phyloP scores from a whole-genome alignment of 1,284 basidiomycete species.

The Chiua sp. region DNA sequence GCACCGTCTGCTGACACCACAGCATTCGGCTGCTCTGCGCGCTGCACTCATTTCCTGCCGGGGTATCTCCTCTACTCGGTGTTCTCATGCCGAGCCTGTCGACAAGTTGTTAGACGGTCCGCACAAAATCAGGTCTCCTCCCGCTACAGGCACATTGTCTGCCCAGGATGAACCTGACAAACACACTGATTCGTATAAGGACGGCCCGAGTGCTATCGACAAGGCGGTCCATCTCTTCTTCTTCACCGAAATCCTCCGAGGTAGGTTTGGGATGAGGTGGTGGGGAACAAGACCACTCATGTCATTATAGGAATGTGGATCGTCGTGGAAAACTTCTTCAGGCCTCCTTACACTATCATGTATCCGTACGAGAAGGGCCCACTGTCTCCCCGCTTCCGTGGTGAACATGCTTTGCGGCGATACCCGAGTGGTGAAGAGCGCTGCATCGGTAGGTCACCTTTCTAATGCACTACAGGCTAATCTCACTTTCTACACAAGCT shows the following conservation, averaged over 20 bases:
- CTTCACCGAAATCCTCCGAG: slow-evolving; percentile 97
- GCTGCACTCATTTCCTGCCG: slow-evolving; percentile 52
- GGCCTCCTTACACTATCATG: slow-evolving; percentile 98
- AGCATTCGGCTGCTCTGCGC: slow-evolving; percentile 35
- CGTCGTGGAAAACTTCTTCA: slow-evolving; percentile 98
- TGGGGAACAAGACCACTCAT: slow-evolving; percentile 3
- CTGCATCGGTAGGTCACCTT: slow-evolving; percentile 86
- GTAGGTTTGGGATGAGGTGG: slow-evolving; percentile 49
- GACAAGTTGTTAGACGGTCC: slow-evolving; percentile 29
- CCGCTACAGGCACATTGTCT: slow-evolving; percentile 45
- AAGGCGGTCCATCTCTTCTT: slow-evolving; percentile 98
- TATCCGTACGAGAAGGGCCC: slow-evolving; percentile 99
- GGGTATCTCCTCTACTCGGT: slow-evolving; percentile 29
- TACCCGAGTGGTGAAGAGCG: slow-evolving; percentile 99
- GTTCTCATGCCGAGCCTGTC: slow-evolving; percentile 26
- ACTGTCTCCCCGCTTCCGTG: slow-evolving; percentile 96
- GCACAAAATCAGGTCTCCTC: slow-evolving; percentile 38
- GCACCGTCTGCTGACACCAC: slow-evolving; percentile 32
- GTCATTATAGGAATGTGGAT: slow-evolving; percentile 92
- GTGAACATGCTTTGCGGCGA: slow-evolving; percentile 97
- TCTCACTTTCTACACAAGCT: slow-evolving; percentile 53
- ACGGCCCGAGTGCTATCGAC: slow-evolving; percentile 89
- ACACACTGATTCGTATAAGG: slow-evolving; percentile 69
- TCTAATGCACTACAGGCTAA: neutral
- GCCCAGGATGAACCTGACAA: slow-evolving; percentile 53